Base-by-base conservation (phyloP, 371 early-diverging fungal species). In the Lichtheimia ornata region DNA sequence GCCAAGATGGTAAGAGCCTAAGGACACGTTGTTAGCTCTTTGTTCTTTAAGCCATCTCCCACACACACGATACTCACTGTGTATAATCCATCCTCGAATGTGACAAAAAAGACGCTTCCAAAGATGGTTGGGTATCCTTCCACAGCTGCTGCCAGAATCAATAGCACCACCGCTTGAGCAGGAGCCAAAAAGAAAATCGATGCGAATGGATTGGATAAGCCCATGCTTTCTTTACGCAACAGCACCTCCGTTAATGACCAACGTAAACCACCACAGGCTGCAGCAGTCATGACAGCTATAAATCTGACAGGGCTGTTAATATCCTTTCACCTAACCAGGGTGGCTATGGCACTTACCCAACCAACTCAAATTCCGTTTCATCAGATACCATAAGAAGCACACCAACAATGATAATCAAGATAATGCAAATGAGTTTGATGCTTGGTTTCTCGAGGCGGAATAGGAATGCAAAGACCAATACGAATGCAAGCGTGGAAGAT, bases 221-320 rank as follows among this genome's bases (percentile, higher is more conserved):
- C 90, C 63, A 88, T 79, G 45, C 74, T 74, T 60, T 85, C 86
- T 66, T 88, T 86, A 58, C 88, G 81, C 17, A 97, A 73, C 18
- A 96, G 74, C 18, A 96, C 86, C 66, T 96, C 96, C 1, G 95
- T 96, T 50, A 96, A 76, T 17, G 94, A 87, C 93, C 92, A 92
- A 53, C 92, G 84, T 49, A 92, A 69, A 35, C 97, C 97, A 47
- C 93, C 86, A 70, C 89, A 83, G 6, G 90, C 84, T n/a, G 96
- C 83, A 11, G 96, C 94, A 15, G 78, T 66, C 66, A 94, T 86
- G 28, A 89, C 94, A 53, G 88, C 73, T 13, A 71, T 27, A 35
- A 81, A 81, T 3, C 74, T 73, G 58, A 30, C 13, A 52, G 12
- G 4, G 22, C 6, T 18, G 18, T 47, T 11, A n/a, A 47, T 47